Base-by-base conservation (phyloP, 306 rosid genomes). In the Glycine soja region DNA sequence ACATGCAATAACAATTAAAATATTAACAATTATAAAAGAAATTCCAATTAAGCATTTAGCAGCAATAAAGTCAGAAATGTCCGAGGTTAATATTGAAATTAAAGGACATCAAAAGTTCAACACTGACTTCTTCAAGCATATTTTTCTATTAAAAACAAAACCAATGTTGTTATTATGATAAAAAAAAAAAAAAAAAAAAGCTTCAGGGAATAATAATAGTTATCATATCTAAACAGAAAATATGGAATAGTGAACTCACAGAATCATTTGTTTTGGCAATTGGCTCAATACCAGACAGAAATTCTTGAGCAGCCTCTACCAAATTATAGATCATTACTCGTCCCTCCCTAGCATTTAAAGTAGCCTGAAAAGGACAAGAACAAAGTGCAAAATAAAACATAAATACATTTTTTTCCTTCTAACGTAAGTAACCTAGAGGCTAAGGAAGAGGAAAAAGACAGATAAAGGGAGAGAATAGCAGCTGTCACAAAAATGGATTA, bases 251-350 rank as follows among this genome's bases (percentile, higher is more conserved):
- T 66, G 83, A 81, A 66, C 91, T 89, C 77, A 93, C 99, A 52
- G 86, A 80, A 62, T 85, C 88, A 72, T 77, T 84, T 80, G 90
- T 79, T 80, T 88, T 91, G 64, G 77, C 86, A 83, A 78, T 81
- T 19, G 97, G 95, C 19, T 87, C 94, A 80, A 91, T 87, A 82
- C 90, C 91, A 71, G 99, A 95, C 63, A 95, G 85, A 83, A 95
- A 95, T 78, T 95, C 99, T 86, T 93, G 99, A 73, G 97, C 97
- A 72, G 99, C 97, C 92, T 95, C 97, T 61, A 91, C 99, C 87
- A 95, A 86, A 89, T 95, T 93, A 87, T 90, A 95, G 81, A 95
- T 85, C 97, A 93, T 93, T 53, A 93, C 97, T 42, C 97, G 89
- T 77, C 97, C 99, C 80, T 95, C 99, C 85, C 99, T 86, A 19